Base-by-base conservation (phyloP, 352 stramenopile species). In the Pythium scleroteichum region DNA sequence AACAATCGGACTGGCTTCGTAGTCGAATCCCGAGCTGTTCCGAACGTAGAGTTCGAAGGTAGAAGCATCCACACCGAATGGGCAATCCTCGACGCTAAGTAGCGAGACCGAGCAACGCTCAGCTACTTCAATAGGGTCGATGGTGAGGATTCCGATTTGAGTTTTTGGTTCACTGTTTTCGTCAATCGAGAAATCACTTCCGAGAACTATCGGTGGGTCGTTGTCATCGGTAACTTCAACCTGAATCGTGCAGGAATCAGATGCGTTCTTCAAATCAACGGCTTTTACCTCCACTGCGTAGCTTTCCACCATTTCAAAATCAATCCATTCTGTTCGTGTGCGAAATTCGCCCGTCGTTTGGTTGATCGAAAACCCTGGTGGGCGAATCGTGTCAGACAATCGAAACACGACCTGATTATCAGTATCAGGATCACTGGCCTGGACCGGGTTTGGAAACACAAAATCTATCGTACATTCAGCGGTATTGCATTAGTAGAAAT, bases 261-360 rank as follows among this genome's bases (percentile, higher is more conserved):
- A 47, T 7, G 46, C 42, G 22, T 60, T 60, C 8, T 32, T 27
- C 10, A 20, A 10, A 19, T 71, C 64, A 1, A 19, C 27, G 3
- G 56, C 64, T 23, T 53, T 3, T 0, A 66, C 52, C 2, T n/a
- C 38, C n/a, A 66, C 12, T 9, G 45, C 16, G 33, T 55, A 62
- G 6, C 16, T 48, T 3, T 14, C 12, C 4, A 46, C n/a, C 7
- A 46, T 39, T 32, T 71, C 57, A 32, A 49, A 69, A 35, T 73
- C 66, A n/a, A 73, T 56, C 66, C 66, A 73, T 32, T 73, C 55
- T 3, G 33, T 27, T 9, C 61, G 53, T 19, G 47, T 41, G 8
- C 33, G 52, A 53, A 73, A 27, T 5, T 41, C 20, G 8, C 66
- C 66, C 1, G 66, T 60, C 4, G 24, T 56, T 9, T 14, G 1